These are phyloP conservation scores for Xanthoconium separans DNA, from an alignment of 1,284 basidiomycete genomes.

Conservation along the genomic window DNA sequence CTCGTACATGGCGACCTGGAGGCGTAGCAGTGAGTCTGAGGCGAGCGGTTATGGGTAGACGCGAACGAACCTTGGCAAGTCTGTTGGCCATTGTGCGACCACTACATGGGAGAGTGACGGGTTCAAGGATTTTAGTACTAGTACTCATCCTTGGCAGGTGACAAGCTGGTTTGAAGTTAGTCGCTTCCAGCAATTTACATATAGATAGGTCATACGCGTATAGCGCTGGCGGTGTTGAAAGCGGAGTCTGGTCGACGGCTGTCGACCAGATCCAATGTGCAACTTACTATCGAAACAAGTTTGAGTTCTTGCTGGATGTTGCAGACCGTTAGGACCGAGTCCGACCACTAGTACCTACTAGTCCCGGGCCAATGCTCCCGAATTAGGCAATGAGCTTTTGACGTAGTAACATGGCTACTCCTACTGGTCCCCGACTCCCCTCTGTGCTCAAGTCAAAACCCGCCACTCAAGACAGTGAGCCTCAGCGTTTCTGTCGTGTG, in stretches of 20 bases:
- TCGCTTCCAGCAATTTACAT: too few relatives aligned
- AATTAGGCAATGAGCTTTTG: too few relatives aligned
- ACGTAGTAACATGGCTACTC: too few relatives aligned
- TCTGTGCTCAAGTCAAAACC: conserved; percentile 54
- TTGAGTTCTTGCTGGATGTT: too few relatives aligned
- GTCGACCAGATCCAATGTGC: too few relatives aligned
- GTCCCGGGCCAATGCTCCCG: not conserved
- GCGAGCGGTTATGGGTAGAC: not conserved
- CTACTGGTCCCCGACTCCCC: conserved; percentile 38
- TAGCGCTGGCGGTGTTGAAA: too few relatives aligned
- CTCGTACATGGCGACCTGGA: conserved; percentile 83
- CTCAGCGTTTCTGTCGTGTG: not conserved
- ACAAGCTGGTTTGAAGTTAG: too few relatives aligned
- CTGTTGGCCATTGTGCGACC: conserved; percentile 42
- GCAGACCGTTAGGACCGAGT: too few relatives aligned
- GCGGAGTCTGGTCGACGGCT: too few relatives aligned
- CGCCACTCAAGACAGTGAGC: conserved; percentile 52
- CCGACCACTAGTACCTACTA: too few relatives aligned
- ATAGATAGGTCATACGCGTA: too few relatives aligned
- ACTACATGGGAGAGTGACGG: conserved; percentile 53
- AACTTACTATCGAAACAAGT: too few relatives aligned
- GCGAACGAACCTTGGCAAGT: conserved; percentile 43
- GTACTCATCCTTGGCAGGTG: conserved; percentile 10
- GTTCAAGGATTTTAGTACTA: conserved; percentile 34
- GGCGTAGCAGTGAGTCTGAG: not conserved